phyloP scores from a whole-genome alignment of 495 filamentous ascomycete genomes.

The Penicillium atrosanguineum region DNA sequence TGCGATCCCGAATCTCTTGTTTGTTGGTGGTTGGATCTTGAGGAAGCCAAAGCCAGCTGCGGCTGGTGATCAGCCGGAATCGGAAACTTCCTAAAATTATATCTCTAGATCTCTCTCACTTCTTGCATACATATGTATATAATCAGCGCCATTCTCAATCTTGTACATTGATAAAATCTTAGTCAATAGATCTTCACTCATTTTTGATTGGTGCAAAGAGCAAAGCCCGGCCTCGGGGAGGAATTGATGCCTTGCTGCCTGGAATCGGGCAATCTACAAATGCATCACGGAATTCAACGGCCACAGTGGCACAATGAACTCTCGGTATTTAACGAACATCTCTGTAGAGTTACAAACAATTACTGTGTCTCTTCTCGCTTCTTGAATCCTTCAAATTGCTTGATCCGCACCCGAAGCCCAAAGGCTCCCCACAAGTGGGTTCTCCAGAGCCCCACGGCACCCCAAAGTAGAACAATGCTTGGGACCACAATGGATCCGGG shows the following conservation, averaged over 20 bases:
- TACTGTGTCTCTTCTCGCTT: not conserved
- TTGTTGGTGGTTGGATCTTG: conserved; percentile 27
- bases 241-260: conserved; percentile 2
- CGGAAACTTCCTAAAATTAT: not conserved
- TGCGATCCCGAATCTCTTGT: conserved; percentile 17
- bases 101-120: not conserved
- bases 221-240: too few species aligned
- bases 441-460: conserved; percentile 28
- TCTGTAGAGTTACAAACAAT: too few species aligned
- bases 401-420: not conserved
- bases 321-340: not conserved
- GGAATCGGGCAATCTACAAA: not conserved
- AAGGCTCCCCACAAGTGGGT: conserved; percentile 16
- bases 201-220: not conserved
- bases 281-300: not conserved
- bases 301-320: not conserved
- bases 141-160: not conserved
- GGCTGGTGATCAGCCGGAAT: not conserved
- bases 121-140: not conserved
- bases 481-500: not conserved
- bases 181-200: not conserved
- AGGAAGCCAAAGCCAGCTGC: conserved; percentile 3
- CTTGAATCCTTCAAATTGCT: not conserved
- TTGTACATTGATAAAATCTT: not conserved
- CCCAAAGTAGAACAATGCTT: not conserved